Conservation (phyloP, 225 moss, liverwort and hornwort genomes). For the Thuidium tamariscinum region DNA sequence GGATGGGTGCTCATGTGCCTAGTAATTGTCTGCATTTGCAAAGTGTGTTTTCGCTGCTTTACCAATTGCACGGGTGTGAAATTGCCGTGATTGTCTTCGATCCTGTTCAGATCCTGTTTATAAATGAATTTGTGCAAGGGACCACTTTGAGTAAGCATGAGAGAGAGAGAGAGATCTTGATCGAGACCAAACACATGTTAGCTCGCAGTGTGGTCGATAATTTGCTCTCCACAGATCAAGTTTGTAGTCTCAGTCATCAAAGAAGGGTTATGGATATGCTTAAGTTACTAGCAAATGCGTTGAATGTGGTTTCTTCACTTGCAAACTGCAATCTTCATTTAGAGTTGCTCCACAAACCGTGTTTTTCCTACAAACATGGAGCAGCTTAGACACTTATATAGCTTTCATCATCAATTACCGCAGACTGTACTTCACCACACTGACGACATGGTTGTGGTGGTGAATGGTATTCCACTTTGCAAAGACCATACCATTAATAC, state of each 20-base stretch:
- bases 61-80: neutral
- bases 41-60: neutral
- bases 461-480: neutral
- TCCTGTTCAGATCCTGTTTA: neutral
- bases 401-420: neutral
- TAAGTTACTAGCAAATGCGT: neutral
- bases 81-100: neutral
- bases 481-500: neutral
- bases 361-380: neutral
- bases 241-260: neutral
- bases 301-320: neutral
- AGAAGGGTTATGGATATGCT: neutral
- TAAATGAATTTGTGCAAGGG: neutral
- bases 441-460: neutral
- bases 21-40: neutral
- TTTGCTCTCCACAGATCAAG: neutral
- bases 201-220: neutral
- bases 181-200: neutral
- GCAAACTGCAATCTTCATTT: neutral
- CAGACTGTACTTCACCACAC: neutral
- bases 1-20: neutral
- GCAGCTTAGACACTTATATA: neutral
- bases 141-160: neutral
- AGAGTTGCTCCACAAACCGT: neutral
- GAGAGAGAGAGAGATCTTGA: neutral